Evolutionary conservation across 495 filamentous ascomycete genomes (phyloP), one percentile per base, ranked within the genome.

Genomic region (Trichodelitschia bisporula): DNA sequence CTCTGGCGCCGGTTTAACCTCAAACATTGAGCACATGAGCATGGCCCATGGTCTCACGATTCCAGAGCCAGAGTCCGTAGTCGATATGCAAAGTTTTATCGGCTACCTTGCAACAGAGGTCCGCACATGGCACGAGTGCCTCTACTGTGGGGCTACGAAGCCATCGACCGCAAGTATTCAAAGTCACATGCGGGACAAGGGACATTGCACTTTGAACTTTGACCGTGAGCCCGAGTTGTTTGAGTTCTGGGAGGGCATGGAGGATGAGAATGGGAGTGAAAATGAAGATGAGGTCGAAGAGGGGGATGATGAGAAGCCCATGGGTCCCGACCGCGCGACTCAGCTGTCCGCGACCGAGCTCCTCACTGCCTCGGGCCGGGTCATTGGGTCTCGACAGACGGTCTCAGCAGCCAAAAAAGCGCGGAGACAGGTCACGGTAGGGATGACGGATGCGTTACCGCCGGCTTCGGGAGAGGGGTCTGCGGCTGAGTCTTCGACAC

Each of bases 111-210:
- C 33, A 11, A 37, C 25, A 4, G 30, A 24, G 2, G 18, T 45
- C 3, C 16, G 5, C 4, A 34, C 15, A 16, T 45, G 24, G 11
- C 13, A 45, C 19, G 39, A 45, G 34, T 45, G 42, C 31, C 40
- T 45, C 18, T 42, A 45, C 34, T 45, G 42, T 32, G 36, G 42
- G 18, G 16, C 21, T n/a, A 34, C 19, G 23, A 45, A 42, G 30
- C 21, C 9, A 16, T 34, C 42, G 1, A 27, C 29, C 5, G 14
- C 23, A 16, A 28, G 42, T 12, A 32, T 42, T 15, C 42, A 40
- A 34, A 36, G 28, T 4, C 42, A 45, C 31, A 45, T 45, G 42
- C 19, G 30, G 4, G 42, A 45, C 28, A 45, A 45, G 33, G 40
- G 42, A 8, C 42, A 45, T 21, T 45, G 42, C 26, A 15, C 40